Base-by-base conservation (phyloP, 495 filamentous ascomycete species). In the Penicillium canescens region DNA sequence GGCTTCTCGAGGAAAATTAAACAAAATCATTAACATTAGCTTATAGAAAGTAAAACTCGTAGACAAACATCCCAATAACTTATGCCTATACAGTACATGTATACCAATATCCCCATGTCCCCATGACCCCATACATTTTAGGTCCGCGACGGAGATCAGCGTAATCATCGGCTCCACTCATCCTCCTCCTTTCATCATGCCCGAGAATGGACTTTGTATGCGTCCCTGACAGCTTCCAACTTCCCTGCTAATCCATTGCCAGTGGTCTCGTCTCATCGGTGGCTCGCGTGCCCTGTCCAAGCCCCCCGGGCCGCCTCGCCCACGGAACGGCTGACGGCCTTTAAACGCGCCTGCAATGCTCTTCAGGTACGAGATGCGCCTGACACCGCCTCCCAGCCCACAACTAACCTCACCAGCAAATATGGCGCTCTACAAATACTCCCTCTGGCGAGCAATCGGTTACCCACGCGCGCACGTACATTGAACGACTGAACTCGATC, bases 241-340 rank as follows among this genome's bases (percentile, higher is more conserved):
- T 33, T 42, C 24, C 21, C n/a, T 36, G 40, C 65, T 72, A 61
- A 69, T 38, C 50, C 8, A 26, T 26, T 49, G 28, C 35, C 61
- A 95, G 90, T 95, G 89, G 87, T 90, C 89, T 73, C 86, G 92
- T 73, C 82, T 96, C 61, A 84, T 96, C 73, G 91, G 90, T 67
- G 90, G 90, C 65, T 87, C 85, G 57, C 83, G 84, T 62, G 80
- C 84, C 46, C 80, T 82, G 70, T 81, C 70, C 48, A 82, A 80
- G 71, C 81, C 82, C 69, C 78, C 83, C 57, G 83, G 41, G 77
- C 85, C 34, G 86, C 86, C 61, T 87, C 91, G 63, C 90, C 93
- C 34, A 86, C 90, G 54, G 85, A 93, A 67, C 89, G 95, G 59
- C 83, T 96, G 65, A 85, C 87, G 60, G 87, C 88, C 51, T 98